Conservation (phyloP, 2,329 filamentous ascomycete genomes). For the Pseudocercospora fijiensis region DNA sequence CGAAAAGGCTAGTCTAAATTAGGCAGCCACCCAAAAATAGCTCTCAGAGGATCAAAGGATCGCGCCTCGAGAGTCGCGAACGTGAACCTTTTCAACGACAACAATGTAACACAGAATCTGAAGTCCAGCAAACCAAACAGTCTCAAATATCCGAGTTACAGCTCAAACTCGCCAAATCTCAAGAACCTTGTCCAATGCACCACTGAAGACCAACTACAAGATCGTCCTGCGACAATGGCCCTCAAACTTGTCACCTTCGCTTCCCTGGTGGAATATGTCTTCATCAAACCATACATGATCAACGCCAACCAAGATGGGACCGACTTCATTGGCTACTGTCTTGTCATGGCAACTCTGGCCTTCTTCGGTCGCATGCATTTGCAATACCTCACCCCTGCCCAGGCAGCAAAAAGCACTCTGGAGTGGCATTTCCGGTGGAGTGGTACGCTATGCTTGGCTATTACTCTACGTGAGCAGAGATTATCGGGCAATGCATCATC, state of each 20-base stretch:
- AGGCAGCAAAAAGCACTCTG: slow-evolving; percentile 8
- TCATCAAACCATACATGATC: slow-evolving; percentile 23
- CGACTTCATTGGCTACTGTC: slow-evolving; percentile 23
- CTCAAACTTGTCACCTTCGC: slow-evolving; percentile 23
- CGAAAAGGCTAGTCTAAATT: background rate
- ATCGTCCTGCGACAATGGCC: background rate
- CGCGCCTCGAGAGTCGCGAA: background rate
- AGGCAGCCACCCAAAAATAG: background rate
- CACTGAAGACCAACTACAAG: background rate
- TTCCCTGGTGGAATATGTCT: slow-evolving; percentile 21
- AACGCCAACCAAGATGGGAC: slow-evolving; percentile 9
- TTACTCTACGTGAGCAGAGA: slow-evolving; percentile 17
- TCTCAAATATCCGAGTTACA: background rate
- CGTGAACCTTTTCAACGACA: background rate
- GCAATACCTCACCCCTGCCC: slow-evolving; percentile 14
- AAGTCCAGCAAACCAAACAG: background rate
- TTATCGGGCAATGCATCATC: slow-evolving; percentile 20
- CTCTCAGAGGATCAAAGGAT: background rate
- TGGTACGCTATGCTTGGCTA: slow-evolving; percentile 25
- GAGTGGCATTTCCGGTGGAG: slow-evolving; percentile 18
- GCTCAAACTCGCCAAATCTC: background rate
- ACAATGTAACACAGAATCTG: background rate
- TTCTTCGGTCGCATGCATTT: slow-evolving; percentile 23
- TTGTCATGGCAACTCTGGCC: slow-evolving; percentile 20
- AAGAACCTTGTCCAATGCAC: background rate